Base-by-base conservation (phyloP, 305 asterid genomes). In the Stenogyne calaminthoides region DNA sequence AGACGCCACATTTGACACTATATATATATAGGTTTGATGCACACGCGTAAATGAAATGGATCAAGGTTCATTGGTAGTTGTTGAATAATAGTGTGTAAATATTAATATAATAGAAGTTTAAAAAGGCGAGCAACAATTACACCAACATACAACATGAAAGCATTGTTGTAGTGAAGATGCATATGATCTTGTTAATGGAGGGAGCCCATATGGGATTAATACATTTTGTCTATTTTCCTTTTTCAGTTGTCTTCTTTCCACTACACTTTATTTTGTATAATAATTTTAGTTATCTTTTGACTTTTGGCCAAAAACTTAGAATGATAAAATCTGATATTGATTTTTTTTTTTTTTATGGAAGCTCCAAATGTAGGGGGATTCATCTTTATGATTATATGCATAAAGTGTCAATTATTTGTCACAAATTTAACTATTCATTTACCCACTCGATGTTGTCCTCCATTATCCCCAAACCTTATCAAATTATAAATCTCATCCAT, bases 361-460 rank as follows among this genome's bases (percentile, higher is more conserved):
- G 78, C 72, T 72, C 81, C 81, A 78, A 78, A 67, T 61, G 81
- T 72, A 73, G 67, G 81, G 80, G 81, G 70, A 72, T 72, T 67
- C 71, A 72, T 66, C 65, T 77, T 5, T 49, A 56, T 77, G 62
- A 71, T 71, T 77, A 56, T 66, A 19, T 67, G 66, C 67, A 71
- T 49, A 78, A 67, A 72, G 78, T 62, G 71, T 72, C 81, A 72
- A 77, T 77, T 77, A 77, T 77, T 77, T 60, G 42, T 54, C 72
- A 76, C 29, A 76, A 15, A 18, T 57, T 57, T 18, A 75, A 69
- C 34, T 62, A 9, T 63, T 76, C 70, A 61, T 62, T 54, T 67
- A 5, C 34, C 78, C 81, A 72, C 75, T 72, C 69, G 71, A 72
- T 72, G 66, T 66, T 77, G 81, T 77, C 81, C 40, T 71, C 81